phyloP scores from a whole-genome alignment of 108 stramenopile genomes.

The Stephanodiscus triporus region DNA sequence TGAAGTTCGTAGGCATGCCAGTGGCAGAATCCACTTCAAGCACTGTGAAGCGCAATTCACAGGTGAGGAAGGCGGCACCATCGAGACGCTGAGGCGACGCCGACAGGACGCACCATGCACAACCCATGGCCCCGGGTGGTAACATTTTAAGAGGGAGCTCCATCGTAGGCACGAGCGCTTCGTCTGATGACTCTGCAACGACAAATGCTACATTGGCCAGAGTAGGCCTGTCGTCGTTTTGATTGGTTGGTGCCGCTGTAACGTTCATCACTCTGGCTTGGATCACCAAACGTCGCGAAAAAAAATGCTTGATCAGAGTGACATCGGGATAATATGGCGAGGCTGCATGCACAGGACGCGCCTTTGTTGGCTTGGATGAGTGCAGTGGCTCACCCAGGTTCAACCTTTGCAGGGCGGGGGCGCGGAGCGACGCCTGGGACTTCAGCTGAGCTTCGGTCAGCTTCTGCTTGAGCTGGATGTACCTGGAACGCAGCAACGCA shows the following conservation, averaged over 20 bases:
- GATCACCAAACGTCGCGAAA: conserved; percentile 79
- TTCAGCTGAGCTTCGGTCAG: conserved; percentile 83
- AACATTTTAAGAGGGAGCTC: conserved; percentile 76
- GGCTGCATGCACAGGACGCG: conserved; percentile 66
- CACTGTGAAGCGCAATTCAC: conserved; percentile 86
- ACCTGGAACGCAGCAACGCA: conserved; percentile 72
- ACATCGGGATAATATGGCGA: conserved; percentile 83
- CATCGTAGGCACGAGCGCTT: conserved; percentile 72
- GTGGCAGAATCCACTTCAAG: conserved; percentile 65
- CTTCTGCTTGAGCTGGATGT: conserved; percentile 71
- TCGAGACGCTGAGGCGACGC: conserved; percentile 82
- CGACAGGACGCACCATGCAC: conserved; percentile 80
- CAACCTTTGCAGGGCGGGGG: conserved; percentile 67
- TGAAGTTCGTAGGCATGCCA: conserved; percentile 62
- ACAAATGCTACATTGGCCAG: conserved; percentile 82
- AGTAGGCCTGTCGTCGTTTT: conserved; percentile 46
- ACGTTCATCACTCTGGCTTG: conserved; percentile 83
- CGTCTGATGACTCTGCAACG: conserved; percentile 93
- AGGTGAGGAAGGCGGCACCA: conserved; percentile 75
- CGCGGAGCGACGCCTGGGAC: conserved; percentile 72
- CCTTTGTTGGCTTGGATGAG: conserved; percentile 78
- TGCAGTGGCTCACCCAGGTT: conserved; percentile 80
- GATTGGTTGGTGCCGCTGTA: conserved; percentile 22
- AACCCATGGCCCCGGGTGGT: conserved; percentile 68
- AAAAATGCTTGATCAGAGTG: conserved; percentile 85